A percentile compares a stretch with the other conserved stretches of the same genome.
Evolutionary conservation across 352 stramenopile species (phyloP).

Genomic region (Saprolegnia diclina): DNA sequence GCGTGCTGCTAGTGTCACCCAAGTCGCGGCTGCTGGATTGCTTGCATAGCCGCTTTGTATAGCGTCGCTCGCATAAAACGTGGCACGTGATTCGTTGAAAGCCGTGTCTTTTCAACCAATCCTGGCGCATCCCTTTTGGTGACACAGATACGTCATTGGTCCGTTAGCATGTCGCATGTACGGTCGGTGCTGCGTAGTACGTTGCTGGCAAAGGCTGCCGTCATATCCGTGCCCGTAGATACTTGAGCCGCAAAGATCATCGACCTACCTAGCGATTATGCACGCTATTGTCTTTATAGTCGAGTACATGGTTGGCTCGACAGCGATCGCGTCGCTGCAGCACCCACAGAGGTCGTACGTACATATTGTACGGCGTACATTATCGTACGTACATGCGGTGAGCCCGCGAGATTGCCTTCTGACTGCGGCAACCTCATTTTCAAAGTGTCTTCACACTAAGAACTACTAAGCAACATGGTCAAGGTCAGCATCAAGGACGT

Average conservation of each 20-base stretch:
- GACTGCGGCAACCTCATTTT: conserved; percentile 4
- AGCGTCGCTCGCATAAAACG: background rate
- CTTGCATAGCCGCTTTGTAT: conserved; percentile 1
- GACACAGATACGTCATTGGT: conserved; percentile 21
- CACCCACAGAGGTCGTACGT: background rate
- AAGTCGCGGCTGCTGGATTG: background rate
- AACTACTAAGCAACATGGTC: conserved; percentile 35
- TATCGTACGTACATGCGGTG: background rate
- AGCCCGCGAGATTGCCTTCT: background rate
- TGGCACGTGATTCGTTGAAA: conserved; percentile 7
- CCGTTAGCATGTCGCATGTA: conserved; percentile 1
- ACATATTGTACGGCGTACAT: conserved; percentile 8
- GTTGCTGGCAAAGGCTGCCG: no score
- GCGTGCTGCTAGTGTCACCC: background rate
- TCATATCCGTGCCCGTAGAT: no score
- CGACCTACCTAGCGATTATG: background rate
- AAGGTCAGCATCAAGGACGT: conserved; percentile 90
- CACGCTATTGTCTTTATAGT: background rate
- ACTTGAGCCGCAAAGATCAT: background rate
- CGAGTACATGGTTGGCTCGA: conserved; percentile 5
- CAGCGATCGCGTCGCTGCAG: no score
- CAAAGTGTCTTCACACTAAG: background rate
- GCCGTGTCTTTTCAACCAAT: conserved; percentile 2
- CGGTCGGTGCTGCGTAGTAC: background rate
- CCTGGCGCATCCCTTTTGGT: background rate